Evolutionary conservation across 1,284 basidiomycete species (phyloP), one percentile per base, ranked within the genome.

Genomic region (Cutaneotrichosporon spelunceum): DNA sequence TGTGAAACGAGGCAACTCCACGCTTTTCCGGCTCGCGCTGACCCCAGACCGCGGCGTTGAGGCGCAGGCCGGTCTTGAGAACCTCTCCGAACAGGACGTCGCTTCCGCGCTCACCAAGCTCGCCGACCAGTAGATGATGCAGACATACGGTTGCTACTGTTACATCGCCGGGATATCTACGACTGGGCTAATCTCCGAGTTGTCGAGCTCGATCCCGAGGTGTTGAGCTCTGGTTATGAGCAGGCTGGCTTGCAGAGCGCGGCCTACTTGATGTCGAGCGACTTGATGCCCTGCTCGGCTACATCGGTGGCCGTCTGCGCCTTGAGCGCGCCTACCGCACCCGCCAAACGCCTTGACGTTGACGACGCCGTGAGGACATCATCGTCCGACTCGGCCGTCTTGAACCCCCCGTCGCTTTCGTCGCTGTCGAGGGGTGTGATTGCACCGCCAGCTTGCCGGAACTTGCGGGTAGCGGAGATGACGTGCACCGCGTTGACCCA

Each of bases 1-100:
- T 33, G 30, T 33, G 4, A 33, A 5, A 7, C 30, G n/a, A n/a
- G n/a, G n/a, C n/a, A n/a, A n/a, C n/a, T n/a, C n/a, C n/a, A n/a
- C n/a, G n/a, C n/a, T n/a, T n/a, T n/a, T n/a, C n/a, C n/a, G n/a
- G 7, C 26, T n/a, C 24, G 23, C 13, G 49, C 57, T 58, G 13
- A 58, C 49, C 4, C 45, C 65, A 80, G 78, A 80, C 63, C 72
- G 73, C 45, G 78, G 78, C 3, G 70, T 70, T 49, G 78, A 80
- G 67, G 62, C 67, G 1, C 73, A 77, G 63, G 70, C 72, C 3
- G 62, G 68, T 16, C 66, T 80, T 48, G 67, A 74, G 27, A 67
- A 73, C 59, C 61, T 79, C 26, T 75, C 74, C 11, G 76, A 77
- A 64, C 63, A 71, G 49, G 75, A 79, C 59, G 78, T 79, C 45